Evolutionary conservation across 768 basidiomycete genomes (phyloP).

Genomic region (Guyanaporus albipodus): DNA sequence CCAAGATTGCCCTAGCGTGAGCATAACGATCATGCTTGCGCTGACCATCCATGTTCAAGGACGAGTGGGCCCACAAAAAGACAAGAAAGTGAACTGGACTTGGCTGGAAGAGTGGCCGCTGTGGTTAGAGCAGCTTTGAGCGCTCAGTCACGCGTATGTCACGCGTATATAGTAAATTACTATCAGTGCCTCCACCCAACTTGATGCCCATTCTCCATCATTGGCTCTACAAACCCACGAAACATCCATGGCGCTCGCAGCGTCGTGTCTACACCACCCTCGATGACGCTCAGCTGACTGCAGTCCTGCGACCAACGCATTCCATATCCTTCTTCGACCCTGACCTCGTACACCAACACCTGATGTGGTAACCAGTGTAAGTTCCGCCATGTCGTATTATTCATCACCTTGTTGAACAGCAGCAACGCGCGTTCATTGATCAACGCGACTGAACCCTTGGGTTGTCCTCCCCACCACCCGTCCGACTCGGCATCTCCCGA

Average conservation of each 20-base stretch:
- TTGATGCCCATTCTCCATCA: conserved; percentile 66
- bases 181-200: conserved; percentile 52
- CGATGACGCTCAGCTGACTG: conserved; percentile 6
- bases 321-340: conserved; percentile 59
- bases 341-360: conserved; percentile 57
- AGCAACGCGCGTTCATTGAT: conserved; percentile 51
- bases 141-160: conserved; percentile 26
- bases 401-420: conserved; percentile 53
- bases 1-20: conserved; percentile 78
- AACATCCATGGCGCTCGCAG: conserved; percentile 44
- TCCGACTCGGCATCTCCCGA: conserved; percentile 28
- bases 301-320: conserved; percentile 62
- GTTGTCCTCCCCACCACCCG: conserved; percentile 57
- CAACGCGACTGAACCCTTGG: conserved; percentile 47
- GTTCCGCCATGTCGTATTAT: conserved; percentile 55
- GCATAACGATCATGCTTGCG: conserved; percentile 37
- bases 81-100: not conserved
- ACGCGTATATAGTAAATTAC: conserved; percentile 8
- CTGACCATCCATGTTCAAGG: conserved; percentile 3
- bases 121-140: not conserved
- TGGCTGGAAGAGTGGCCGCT: not conserved
- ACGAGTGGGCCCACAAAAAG: not conserved
- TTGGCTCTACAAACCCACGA: conserved; percentile 63
- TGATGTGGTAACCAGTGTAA: conserved; percentile 63
- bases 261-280: not conserved